These are phyloP conservation scores for Colletotrichum siamense DNA, from an alignment of 2,329 filamentous ascomycete species.

Conservation along the genomic window DNA sequence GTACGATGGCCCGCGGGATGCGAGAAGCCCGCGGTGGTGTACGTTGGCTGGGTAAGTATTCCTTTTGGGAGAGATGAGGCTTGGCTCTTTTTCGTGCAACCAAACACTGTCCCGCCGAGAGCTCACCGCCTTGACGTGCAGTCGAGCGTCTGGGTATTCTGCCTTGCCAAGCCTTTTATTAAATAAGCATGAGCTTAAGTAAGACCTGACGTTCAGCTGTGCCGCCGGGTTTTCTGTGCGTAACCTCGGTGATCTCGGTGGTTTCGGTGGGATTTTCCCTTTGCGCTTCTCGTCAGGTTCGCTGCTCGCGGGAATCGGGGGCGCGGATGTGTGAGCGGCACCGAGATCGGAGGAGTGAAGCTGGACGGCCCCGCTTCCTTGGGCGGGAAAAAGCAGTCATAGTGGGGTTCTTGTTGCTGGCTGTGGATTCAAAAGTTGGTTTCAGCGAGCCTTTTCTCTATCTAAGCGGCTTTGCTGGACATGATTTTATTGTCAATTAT, in stretches of 20 bases:
- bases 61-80: background rate
- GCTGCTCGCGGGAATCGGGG: conserved; percentile 1
- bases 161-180: background rate
- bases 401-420: background rate
- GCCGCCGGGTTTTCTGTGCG: background rate
- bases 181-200: background rate
- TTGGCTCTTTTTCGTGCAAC: background rate
- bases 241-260: background rate
- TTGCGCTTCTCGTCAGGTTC: background rate
- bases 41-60: background rate
- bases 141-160: background rate
- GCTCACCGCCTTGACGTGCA: background rate
- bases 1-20: background rate
- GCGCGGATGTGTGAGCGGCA: background rate
- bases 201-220: background rate
- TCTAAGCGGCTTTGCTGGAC: background rate
- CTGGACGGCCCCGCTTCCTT: background rate
- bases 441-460: background rate
- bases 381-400: background rate
- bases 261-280: background rate
- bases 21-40: background rate
- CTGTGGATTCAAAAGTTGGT: background rate
- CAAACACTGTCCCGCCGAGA: background rate
- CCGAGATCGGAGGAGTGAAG: conserved; percentile 10
- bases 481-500: background rate